These are phyloP conservation scores for Comarum palustre DNA, from an alignment of 306 rosid species.

Conservation along the genomic window DNA sequence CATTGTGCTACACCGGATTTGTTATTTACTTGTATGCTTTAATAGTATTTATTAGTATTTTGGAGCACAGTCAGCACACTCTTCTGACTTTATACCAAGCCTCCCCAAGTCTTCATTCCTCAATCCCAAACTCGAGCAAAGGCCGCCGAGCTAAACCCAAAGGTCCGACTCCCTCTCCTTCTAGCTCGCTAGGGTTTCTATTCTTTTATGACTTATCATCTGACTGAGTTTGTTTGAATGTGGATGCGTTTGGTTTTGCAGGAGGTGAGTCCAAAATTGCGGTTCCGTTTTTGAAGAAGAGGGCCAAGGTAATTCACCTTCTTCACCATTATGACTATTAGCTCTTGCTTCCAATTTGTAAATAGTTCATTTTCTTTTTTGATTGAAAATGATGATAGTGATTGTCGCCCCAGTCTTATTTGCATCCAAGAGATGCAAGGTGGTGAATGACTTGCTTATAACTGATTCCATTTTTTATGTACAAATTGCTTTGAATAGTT, in stretches of 20 bases:
- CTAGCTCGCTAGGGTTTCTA: background rate
- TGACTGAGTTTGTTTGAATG: background rate
- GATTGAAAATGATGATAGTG: conserved; percentile 45
- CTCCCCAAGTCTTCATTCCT: background rate
- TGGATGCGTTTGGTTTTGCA: background rate
- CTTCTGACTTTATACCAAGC: conserved; percentile 14
- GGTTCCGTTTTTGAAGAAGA: conserved; percentile 63
- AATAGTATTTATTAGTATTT: too few relatives aligned
- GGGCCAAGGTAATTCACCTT: conserved; percentile 56
- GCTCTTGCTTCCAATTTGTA: too few relatives aligned
- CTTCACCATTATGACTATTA: background rate
- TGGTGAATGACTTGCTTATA: conserved; percentile 64
- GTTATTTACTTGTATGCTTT: too few relatives aligned
- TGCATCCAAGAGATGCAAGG: conserved; percentile 48
- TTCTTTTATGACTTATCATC: background rate
- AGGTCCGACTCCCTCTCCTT: conserved; percentile 2
- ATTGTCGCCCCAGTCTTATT: conserved; percentile 93
- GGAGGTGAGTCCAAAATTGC: conserved; percentile 46
- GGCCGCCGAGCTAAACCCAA: conserved; percentile 26
- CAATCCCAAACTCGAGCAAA: background rate
- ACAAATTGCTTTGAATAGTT: too few relatives aligned
- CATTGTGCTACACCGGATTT: too few relatives aligned
- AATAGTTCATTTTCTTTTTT: too few relatives aligned
- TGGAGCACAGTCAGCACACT: background rate
- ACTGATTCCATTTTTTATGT: conserved; percentile 46